A percentile compares a stretch with the other conserved stretches of the same genome.
Conservation (phyloP, 2,329 filamentous ascomycete species). For the Colletotrichum graminicola region DNA sequence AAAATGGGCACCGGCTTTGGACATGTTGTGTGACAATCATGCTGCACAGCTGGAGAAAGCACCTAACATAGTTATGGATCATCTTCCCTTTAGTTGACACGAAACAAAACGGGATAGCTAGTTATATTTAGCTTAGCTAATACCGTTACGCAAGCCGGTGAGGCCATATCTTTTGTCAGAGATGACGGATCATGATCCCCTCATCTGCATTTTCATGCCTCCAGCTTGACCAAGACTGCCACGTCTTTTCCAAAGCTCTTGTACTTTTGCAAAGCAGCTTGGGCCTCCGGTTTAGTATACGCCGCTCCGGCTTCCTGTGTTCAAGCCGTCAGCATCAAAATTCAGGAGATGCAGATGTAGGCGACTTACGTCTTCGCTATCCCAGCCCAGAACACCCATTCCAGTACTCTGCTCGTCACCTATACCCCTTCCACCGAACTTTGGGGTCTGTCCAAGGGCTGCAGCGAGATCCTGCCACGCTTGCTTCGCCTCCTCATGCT, state of each 20-base stretch:
- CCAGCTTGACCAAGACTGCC: conserved; percentile 30
- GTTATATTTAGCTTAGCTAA: too few species aligned
- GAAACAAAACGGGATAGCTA: too few species aligned
- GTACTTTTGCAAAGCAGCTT: conserved; percentile 26
- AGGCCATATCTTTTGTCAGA: fast-evolving
- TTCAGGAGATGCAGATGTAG: too few species aligned
- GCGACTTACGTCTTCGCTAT: conserved; percentile 29
- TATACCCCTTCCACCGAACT: conserved; percentile 21
- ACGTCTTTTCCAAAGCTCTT: conserved; percentile 21
- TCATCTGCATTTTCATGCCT: not conserved
- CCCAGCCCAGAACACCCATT: conserved; percentile 30
- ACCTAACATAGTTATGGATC: too few species aligned
- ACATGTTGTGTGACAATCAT: too few species aligned
- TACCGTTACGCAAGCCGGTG: not conserved
- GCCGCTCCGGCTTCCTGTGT: conserved; percentile 15
- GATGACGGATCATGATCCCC: not conserved
- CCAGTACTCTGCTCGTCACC: conserved; percentile 24
- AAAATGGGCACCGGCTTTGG: too few species aligned
- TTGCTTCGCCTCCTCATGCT: conserved; percentile 30
- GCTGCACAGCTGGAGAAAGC: too few species aligned
- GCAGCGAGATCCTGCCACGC: conserved; percentile 31
- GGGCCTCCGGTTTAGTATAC: conserved; percentile 36
- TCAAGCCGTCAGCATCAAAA: not conserved
- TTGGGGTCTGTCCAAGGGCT: conserved; percentile 8
- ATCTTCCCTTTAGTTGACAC: too few species aligned